phyloP scores from a whole-genome alignment of 202 grass and related monocot species.

The Brachypodium distachyon region DNA sequence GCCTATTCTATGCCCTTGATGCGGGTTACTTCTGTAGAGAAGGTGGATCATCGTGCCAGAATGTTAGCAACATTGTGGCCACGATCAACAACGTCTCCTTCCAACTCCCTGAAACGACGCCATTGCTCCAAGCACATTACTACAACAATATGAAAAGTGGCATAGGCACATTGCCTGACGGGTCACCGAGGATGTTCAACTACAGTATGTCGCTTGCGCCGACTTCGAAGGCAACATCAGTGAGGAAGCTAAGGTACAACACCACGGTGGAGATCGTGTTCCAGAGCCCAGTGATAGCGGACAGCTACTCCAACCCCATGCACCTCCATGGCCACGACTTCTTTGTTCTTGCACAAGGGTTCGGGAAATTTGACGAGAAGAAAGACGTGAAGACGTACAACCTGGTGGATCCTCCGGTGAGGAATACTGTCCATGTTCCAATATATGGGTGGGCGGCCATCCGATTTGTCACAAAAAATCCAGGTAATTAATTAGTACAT shows the following conservation, averaged over 20 bases:
- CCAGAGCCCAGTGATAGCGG: neutral
- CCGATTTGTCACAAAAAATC: slow-evolving; percentile 12
- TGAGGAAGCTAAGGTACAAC: slow-evolving; percentile 5
- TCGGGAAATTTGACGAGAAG: neutral
- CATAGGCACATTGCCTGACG: neutral
- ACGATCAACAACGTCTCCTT: neutral
- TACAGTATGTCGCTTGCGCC: too few species aligned
- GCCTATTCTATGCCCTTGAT: neutral
- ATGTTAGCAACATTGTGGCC: neutral
- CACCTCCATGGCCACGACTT: neutral
- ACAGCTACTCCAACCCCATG: neutral
- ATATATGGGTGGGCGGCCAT: slow-evolving; percentile 13
- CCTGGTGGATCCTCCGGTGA: neutral
- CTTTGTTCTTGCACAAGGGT: neutral
- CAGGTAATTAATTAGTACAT: too few species aligned
- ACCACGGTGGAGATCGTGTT: slow-evolving; percentile 5
- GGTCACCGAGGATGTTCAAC: neutral
- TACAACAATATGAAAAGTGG: neutral
- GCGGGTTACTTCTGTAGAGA: neutral
- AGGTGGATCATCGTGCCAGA: neutral
- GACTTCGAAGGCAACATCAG: neutral
- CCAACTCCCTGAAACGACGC: neutral
- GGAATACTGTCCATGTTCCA: slow-evolving; percentile 8
- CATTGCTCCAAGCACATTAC: neutral
- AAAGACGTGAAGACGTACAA: slow-evolving; percentile 3